Evolutionary conservation across 495 filamentous ascomycete genomes (phyloP).

Genomic region (Neurospora hispaniola): DNA sequence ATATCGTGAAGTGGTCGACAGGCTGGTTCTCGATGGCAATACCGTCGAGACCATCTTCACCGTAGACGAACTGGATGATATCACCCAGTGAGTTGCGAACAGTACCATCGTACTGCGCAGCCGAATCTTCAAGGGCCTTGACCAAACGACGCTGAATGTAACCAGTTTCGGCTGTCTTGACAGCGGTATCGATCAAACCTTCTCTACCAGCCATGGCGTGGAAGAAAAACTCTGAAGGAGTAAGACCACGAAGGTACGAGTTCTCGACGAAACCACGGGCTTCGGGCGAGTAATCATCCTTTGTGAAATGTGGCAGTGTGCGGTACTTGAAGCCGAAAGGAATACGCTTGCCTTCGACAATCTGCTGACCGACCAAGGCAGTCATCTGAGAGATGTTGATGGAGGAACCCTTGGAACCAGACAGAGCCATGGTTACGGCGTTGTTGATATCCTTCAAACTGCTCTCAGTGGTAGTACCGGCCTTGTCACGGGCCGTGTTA

Average conservation of each 20-base stretch:
- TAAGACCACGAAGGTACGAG: conserved; percentile 92
- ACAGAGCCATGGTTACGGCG: conserved; percentile 86
- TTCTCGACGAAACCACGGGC: conserved; percentile 98
- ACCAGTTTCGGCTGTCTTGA: conserved; percentile 98
- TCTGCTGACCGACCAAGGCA: conserved; percentile 91
- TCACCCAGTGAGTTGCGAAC: conserved; percentile 94
- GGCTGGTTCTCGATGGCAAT: conserved; percentile 82
- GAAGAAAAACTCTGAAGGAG: conserved; percentile 96
- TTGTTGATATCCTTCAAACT: conserved; percentile 94
- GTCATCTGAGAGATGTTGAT: conserved; percentile 99
- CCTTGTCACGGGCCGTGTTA: conserved; percentile 91
- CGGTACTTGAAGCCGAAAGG: conserved; percentile 99
- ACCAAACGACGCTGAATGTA: conserved; percentile 98
- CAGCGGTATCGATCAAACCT: conserved; percentile 98
- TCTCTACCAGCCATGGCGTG: conserved; percentile 99
- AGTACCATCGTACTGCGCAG: conserved; percentile 95
- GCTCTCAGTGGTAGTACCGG: conserved; percentile 81
- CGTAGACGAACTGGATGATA: conserved; percentile 95
- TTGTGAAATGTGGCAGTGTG: conserved; percentile 94
- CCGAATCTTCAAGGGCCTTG: conserved; percentile 95
- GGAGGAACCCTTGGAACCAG: conserved; percentile 93
- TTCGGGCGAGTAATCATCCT: conserved; percentile 96
- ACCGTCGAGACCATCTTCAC: conserved; percentile 92
- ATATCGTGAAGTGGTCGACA: conserved; percentile 73
- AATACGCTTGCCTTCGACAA: conserved; percentile 97